Base-by-base conservation (phyloP, 2,329 filamentous ascomycete species). In the Xylariaceae sp. region DNA sequence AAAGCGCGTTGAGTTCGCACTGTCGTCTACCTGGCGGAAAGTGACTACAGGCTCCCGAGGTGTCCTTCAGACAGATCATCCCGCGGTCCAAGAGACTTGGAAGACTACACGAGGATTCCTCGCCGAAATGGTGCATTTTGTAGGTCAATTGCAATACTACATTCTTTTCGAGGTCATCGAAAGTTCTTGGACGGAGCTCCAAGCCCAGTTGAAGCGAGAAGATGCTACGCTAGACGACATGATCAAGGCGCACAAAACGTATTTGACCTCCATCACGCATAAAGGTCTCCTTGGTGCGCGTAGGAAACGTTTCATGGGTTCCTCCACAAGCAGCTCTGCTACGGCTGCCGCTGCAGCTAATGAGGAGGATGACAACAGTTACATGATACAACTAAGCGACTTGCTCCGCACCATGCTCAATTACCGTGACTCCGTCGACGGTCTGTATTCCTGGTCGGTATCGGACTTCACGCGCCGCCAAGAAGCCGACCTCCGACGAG, bases 111-210 rank as follows among this genome's bases (percentile, higher is more conserved):
- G 93, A 59, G 94, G 92, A 60, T 87, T 88, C 15, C 86, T 97
- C 44, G 92, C 93, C 10, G 95, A 99, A 74, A 99, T 99, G 94
- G 90, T 97, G 13, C 95, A 99, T 73, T 97, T 99, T 71, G 88
- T 97, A 70, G 91, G 91, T 64, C 94, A 99, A 75, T 82, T 99
- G 11, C 94, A 99, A 74, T 97, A 97, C 77, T 99, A 99, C 73
- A 97, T 99, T 66, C 81, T 99, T 8, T 99, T 97, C 70, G 94
- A 99, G 74, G 94, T 99, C 66, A 97, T 99, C 67, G 94, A 99
- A 74, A 88, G 90, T 42, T 94, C 90, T 53, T 99, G 94, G 95
- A 89, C 90, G 62, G 88, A 93, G 70, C 82, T 99, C 2, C 90
- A 97, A 73, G 83, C 85, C 34, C 88, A 89, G 37, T 88, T 97